phyloP scores from a whole-genome alignment of 2,329 filamentous ascomycete species.

The Colletotrichum endophyticum region DNA sequence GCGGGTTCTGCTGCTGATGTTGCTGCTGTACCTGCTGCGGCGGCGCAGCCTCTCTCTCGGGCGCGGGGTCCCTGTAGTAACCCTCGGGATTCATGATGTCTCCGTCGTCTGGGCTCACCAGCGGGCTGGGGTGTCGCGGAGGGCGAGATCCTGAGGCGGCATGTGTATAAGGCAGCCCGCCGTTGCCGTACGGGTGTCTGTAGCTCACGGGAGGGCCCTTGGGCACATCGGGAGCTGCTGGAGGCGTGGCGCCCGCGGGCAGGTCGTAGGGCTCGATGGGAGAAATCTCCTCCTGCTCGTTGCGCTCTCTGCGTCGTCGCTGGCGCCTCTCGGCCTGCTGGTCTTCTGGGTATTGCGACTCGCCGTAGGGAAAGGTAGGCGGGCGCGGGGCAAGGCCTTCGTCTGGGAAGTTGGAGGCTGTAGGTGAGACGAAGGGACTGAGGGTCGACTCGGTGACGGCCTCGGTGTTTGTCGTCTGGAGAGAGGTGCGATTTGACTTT shows the following conservation, averaged over 20 bases:
- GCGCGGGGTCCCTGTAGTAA: conserved; percentile 30
- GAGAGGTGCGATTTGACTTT: conserved; percentile 53
- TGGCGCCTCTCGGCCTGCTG: conserved; percentile 49
- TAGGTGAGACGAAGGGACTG: conserved; percentile 62
- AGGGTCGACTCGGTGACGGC: conserved; percentile 62
- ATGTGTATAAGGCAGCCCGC: conserved; percentile 29
- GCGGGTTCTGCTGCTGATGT: conserved; percentile 23
- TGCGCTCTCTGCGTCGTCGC: conserved; percentile 43
- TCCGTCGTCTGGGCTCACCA: conserved; percentile 25
- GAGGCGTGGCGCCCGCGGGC: conserved; percentile 39
- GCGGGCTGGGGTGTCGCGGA: conserved; percentile 25
- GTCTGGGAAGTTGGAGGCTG: conserved; percentile 52
- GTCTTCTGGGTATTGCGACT: conserved; percentile 43
- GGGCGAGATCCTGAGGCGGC: conserved; percentile 32
- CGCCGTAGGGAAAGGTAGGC: conserved; percentile 57
- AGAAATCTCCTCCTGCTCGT: conserved; percentile 26
- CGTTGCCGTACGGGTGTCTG: conserved; percentile 51
- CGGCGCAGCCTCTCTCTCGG: conserved; percentile 15
- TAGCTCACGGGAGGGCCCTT: conserved; percentile 64
- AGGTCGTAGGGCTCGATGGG: conserved; percentile 37
- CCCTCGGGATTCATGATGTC: conserved; percentile 35
- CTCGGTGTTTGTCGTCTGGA: conserved; percentile 61
- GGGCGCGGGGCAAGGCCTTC: conserved; percentile 64
- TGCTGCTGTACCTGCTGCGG: conserved; percentile 28
- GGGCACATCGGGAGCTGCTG: conserved; percentile 66